Evolutionary conservation across 495 filamentous ascomycete species (phyloP).

Genomic region (Aspergillus panamensis): DNA sequence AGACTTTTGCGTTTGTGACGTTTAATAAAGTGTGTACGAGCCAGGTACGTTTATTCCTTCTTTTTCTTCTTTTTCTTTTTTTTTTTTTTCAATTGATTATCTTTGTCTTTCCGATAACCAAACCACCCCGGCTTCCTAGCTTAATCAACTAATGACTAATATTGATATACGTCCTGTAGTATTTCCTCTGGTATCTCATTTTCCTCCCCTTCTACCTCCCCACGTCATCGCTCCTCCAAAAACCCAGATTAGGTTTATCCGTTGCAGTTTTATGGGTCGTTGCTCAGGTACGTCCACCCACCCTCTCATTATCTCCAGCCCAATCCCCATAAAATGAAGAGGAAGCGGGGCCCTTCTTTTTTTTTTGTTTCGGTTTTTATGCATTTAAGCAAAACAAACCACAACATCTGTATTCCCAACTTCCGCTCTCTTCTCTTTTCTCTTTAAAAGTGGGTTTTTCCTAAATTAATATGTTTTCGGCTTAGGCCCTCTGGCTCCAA

Average conservation of each 20-base stretch:
- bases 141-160: neutral
- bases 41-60: slow-evolving; percentile 59
- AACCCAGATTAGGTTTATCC: slow-evolving; percentile 55
- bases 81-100: neutral
- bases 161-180: slow-evolving; percentile 48
- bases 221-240: slow-evolving; percentile 62
- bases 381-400: neutral
- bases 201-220: slow-evolving; percentile 91
- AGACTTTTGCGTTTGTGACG: slow-evolving; percentile 94
- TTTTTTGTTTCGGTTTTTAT: too few relatives aligned
- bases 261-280: slow-evolving; percentile 69
- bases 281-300: slow-evolving; percentile 48
- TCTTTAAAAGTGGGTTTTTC: too few relatives aligned
- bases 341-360: neutral
- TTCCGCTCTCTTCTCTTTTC: too few relatives aligned
- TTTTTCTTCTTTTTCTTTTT: neutral
- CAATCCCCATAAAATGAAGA: neutral
- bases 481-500: slow-evolving; percentile 76
- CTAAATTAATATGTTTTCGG: too few relatives aligned
- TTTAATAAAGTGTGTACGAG: slow-evolving; percentile 99
- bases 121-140: neutral
- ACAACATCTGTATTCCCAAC: too few relatives aligned
- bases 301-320: neutral
- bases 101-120: too few relatives aligned
- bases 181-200: slow-evolving; percentile 96